These are phyloP conservation scores for Colletotrichum lupini DNA, from an alignment of 2,329 filamentous ascomycete genomes.

Conservation along the genomic window DNA sequence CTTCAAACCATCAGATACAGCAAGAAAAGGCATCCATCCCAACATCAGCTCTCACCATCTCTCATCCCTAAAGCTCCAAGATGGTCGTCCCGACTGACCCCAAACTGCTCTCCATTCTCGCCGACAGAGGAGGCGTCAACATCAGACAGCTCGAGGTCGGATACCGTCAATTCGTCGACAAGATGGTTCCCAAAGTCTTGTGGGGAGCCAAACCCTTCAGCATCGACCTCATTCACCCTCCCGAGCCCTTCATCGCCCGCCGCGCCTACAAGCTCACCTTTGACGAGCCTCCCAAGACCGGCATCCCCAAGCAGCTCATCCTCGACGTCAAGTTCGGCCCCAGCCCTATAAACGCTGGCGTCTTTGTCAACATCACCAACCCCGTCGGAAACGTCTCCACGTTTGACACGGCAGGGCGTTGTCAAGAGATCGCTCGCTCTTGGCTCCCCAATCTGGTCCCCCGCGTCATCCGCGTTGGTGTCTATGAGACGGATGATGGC, in stretches of 20 bases:
- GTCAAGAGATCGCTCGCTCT: slow-evolving; percentile 6
- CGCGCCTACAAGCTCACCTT: slow-evolving; percentile 8
- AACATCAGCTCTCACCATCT: neutral
- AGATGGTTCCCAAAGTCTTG: neutral
- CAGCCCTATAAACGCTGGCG: neutral
- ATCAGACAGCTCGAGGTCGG: neutral
- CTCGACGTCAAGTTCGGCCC: slow-evolving; percentile 1
- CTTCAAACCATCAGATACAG: neutral
- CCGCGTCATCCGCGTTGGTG: slow-evolving; percentile 6
- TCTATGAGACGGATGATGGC: neutral
- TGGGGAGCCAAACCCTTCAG: neutral
- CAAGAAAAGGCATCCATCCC: neutral
- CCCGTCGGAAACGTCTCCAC: neutral
- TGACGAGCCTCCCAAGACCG: slow-evolving; percentile 1
- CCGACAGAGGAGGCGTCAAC: neutral
- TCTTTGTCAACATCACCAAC: neutral
- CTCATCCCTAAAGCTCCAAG: neutral
- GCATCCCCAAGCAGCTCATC: slow-evolving; percentile 7
- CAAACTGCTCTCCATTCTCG: neutral
- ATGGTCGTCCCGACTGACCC: slow-evolving; percentile 8
- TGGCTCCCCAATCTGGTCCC: neutral
- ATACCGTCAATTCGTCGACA: neutral
- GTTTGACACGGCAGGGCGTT: neutral
- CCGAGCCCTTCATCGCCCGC: neutral
- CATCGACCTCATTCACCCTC: neutral